Base-by-base conservation (phyloP, 768 basidiomycete genomes). In the Boletus rex-veris region DNA sequence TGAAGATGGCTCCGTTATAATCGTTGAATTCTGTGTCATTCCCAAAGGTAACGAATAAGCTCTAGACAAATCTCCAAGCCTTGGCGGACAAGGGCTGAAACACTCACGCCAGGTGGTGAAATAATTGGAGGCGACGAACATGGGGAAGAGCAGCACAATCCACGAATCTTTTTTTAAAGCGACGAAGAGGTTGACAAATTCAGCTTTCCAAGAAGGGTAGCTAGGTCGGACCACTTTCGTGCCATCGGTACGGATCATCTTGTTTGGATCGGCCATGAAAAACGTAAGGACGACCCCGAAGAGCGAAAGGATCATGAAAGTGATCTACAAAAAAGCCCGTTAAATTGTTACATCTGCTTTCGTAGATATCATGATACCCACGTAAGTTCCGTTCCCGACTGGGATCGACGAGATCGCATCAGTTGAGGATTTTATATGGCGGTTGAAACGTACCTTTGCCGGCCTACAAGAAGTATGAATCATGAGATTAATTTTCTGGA, bases 71-170 rank as follows among this genome's bases (percentile, higher is more conserved):
- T 10, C 18, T n/a, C 10, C 35, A 21, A 41, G 15, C 6, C 2
- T 11, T 11, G 41, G 18, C 0, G 33, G 15, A 46, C 0, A 7
- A 4, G 12, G 26, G 16, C 0, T 39, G 14, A 30, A 54, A 36
- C 16, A 74, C 85, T 63, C 53, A 88, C 88, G 87, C 87, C 87
- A 90, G 11, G 89, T 82, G 64, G 88, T 90, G 73, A 90, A 90
- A 81, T 86, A 91, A 67, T 91, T 91, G 48, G 84, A 86, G 6
- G 86, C 81, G 51, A 90, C 80, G 71, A 92, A 91, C 85, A 92
- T 87, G 31, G 91, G 90, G 74, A 92, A 88, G 31, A 91, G 80
- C 4, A 90, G 70, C 9, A 91, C 26, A 61, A 93, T 83, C 73
- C 80, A 77, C 0, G 87, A 87, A 61, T 92, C 90, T 2, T 80